Conservation (phyloP, 2,329 filamentous ascomycete species). For the Cladosporium sp. region DNA sequence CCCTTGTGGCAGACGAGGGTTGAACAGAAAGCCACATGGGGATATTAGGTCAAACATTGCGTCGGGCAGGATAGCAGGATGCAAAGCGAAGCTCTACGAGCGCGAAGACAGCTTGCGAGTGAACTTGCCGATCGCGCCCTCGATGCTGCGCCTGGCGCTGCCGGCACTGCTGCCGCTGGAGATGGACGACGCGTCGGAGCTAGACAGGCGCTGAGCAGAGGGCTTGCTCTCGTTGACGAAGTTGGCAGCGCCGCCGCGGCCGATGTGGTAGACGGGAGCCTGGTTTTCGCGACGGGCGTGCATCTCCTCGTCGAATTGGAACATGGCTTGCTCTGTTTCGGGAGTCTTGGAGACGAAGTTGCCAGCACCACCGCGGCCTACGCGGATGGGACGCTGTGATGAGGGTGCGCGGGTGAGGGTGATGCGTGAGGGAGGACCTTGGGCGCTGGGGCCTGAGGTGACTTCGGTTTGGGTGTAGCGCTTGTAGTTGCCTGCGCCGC, state of each 20-base stretch:
- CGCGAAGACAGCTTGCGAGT: slow-evolving; percentile 11
- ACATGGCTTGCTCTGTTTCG: slow-evolving; percentile 53
- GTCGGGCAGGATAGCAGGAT: not conserved
- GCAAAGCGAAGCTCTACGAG: slow-evolving; percentile 1
- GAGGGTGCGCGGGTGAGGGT: slow-evolving; percentile 43
- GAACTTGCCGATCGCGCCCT: slow-evolving; percentile 14
- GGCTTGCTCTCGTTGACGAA: slow-evolving; percentile 30
- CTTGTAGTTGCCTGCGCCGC: slow-evolving; percentile 56
- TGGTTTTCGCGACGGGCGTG: slow-evolving; percentile 46
- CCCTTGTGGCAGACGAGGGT: not conserved
- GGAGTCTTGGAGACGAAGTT: slow-evolving; percentile 50
- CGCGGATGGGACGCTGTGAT: slow-evolving; percentile 46
- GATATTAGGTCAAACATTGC: not conserved
- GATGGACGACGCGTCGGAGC: slow-evolving; percentile 6
- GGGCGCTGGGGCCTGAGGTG: slow-evolving; percentile 43
- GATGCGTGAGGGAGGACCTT: slow-evolving; percentile 46
- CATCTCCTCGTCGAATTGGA: slow-evolving; percentile 66
- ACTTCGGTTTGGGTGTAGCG: slow-evolving; percentile 53
- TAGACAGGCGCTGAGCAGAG: not conserved
- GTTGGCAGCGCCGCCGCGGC: slow-evolving; percentile 59
- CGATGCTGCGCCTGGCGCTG: slow-evolving; percentile 13
- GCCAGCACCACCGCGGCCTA: slow-evolving; percentile 56
- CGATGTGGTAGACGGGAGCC: slow-evolving; percentile 61
- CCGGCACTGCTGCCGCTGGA: slow-evolving; percentile 10
- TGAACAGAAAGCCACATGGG: not conserved